phyloP scores from a whole-genome alignment of 495 filamentous ascomycete genomes.

The Copromyces sp. region DNA sequence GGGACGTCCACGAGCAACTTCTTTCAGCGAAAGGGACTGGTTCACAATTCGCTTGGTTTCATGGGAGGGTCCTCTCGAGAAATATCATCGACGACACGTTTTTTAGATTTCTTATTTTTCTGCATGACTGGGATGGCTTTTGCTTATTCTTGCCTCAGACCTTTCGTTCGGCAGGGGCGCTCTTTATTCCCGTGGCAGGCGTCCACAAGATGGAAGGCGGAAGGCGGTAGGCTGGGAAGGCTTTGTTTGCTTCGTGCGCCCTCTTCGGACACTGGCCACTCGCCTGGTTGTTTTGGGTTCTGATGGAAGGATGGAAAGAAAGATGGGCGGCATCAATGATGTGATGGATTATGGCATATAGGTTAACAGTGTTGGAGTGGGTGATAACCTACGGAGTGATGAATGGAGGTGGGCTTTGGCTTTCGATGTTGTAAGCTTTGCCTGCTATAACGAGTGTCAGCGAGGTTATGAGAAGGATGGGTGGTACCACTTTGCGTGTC shows the following conservation, averaged over 20 bases:
- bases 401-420: neutral
- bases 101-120: slow-evolving; percentile 35
- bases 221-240: slow-evolving; percentile 13
- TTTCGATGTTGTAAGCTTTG: neutral
- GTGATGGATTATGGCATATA: slow-evolving; percentile 30
- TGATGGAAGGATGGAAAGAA: neutral
- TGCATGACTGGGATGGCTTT: slow-evolving; percentile 37
- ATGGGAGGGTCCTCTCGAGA: slow-evolving; percentile 15
- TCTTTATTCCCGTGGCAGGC: slow-evolving; percentile 31
- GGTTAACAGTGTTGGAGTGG: slow-evolving; percentile 6
- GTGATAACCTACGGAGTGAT: neutral
- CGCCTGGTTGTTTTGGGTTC: slow-evolving; percentile 17
- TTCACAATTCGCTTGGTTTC: slow-evolving; percentile 13
- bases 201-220: slow-evolving; percentile 17
- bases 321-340: slow-evolving; percentile 13
- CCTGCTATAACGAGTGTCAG: neutral
- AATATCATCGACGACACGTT: slow-evolving; percentile 12
- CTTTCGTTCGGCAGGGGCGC: slow-evolving; percentile 23
- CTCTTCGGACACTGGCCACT: slow-evolving; percentile 18
- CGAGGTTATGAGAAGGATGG: neutral
- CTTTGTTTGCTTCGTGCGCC: slow-evolving; percentile 20
- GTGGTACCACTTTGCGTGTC: neutral
- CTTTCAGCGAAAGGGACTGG: slow-evolving; percentile 7
- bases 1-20: slow-evolving; percentile 6
- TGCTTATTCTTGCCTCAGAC: slow-evolving; percentile 19